Percentiles rank a stretch among this genome's conserved stretches.
phyloP scores from a whole-genome alignment of 202 grass and related monocot species.

The Saccharum hybrid region DNA sequence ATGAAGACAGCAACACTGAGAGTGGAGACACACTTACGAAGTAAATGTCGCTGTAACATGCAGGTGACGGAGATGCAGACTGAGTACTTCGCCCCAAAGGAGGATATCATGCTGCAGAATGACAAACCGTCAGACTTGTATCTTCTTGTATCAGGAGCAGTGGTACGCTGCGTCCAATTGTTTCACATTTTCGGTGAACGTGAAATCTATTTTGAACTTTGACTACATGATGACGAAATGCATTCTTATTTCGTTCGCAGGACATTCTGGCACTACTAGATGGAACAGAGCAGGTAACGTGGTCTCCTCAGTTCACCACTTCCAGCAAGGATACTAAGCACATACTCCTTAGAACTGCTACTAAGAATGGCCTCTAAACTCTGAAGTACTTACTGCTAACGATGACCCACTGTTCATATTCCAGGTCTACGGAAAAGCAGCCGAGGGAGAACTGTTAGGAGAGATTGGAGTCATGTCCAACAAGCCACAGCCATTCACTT shows the following conservation, averaged over 20 bases:
- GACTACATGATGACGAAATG: not conserved
- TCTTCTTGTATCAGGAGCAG: slow-evolving; percentile 65
- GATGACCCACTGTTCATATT: not conserved
- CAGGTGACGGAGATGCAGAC: slow-evolving; percentile 68
- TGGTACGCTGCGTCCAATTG: slow-evolving; percentile 34
- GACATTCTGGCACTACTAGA: slow-evolving; percentile 54
- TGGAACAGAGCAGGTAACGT: slow-evolving; percentile 54
- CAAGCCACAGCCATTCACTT: slow-evolving; percentile 65
- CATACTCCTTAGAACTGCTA: not conserved
- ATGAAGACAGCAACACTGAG: too few relatives aligned
- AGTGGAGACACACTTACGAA: too few relatives aligned
- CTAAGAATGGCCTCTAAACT: not conserved
- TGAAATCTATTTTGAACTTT: not conserved
- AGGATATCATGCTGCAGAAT: slow-evolving; percentile 76
- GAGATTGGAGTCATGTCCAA: slow-evolving; percentile 65
- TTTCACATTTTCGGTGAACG: not conserved
- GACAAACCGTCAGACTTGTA: slow-evolving; percentile 58
- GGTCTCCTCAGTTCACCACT: not conserved
- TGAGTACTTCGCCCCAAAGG: slow-evolving; percentile 69
- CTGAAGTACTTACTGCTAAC: not conserved
- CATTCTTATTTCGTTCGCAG: slow-evolving; percentile 35
- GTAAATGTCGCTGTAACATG: not conserved
- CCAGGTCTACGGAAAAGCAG: slow-evolving; percentile 59
- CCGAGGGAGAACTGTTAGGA: slow-evolving; percentile 62
- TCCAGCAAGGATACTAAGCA: not conserved